A percentile compares a stretch with the other conserved stretches of the same genome.
These are phyloP conservation scores for Aulographum hederae DNA, from an alignment of 2,329 filamentous ascomycete species.

Conservation along the genomic window DNA sequence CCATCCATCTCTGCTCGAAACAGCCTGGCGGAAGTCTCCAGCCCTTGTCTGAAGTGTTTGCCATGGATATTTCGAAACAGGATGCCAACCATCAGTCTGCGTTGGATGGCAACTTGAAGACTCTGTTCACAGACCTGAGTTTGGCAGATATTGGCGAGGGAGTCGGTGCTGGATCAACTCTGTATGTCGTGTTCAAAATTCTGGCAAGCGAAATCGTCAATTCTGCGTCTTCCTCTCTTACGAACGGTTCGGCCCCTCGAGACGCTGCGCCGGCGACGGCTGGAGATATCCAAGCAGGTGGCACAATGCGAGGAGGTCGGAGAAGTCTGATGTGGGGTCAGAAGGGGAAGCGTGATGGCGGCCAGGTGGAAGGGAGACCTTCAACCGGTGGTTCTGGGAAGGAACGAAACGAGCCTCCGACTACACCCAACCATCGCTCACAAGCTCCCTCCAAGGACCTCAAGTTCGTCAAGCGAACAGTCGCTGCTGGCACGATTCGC, in stretches of 20 bases:
- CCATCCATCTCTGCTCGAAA: constrained; percentile 62
- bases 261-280: constrained; percentile 11
- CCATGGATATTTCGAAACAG: constrained; percentile 58
- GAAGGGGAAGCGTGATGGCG: constrained; percentile 36
- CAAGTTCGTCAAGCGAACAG: constrained; percentile 43
- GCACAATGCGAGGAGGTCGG: constrained; percentile 22
- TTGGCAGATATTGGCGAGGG: constrained; percentile 53
- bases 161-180: constrained; percentile 46
- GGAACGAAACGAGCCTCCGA: constrained; percentile 10
- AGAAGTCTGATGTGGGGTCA: constrained; percentile 48
- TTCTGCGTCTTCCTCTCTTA: constrained; percentile 2
- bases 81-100: constrained; percentile 35
- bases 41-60: constrained; percentile 67
- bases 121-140: constrained; percentile 73
- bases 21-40: constrained; percentile 41
- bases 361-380: constrained; percentile 9
- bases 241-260: constrained; percentile 12
- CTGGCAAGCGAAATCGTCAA: constrained; percentile 36
- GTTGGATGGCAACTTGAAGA: constrained; percentile 54
- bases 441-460: constrained; percentile 12
- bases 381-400: constrained; percentile 13
- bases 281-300: constrained; percentile 12
- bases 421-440: constrained; percentile 4
- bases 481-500: constrained; percentile 62
- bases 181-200: constrained; percentile 74